Evolutionary conservation across 2,329 filamentous ascomycete genomes (phyloP), one percentile per base, ranked within the genome.

Genomic region (Claviceps sp.): DNA sequence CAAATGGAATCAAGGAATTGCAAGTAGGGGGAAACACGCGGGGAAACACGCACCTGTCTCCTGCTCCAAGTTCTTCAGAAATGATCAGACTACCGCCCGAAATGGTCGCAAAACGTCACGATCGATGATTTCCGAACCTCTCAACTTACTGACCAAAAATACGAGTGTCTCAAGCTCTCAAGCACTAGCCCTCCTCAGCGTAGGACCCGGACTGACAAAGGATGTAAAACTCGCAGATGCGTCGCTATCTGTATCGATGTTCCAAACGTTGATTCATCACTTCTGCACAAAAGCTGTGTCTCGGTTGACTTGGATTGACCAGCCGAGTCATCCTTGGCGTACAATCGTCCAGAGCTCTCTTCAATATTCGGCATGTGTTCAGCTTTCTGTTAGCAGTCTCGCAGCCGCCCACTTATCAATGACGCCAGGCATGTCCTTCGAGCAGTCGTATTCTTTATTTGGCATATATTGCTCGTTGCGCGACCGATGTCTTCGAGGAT

Each of bases 1-100:
- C 8, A 55, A 47, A 54, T 60, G 58, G 58, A 38, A 56, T 26
- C 57, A 59, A 40, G 57, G 58, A n/a, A 53, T 60, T 11, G 58
- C 58, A 1, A 60, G 58, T 44, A 53, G 58, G 20, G 56, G 58
- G 2, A 55, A 47, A 43, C 45, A 58, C 24, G 52, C 58, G 1
- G 58, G 58, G 4, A 58, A 53, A 18, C 44, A 47, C 1, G 22
- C 47, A 14, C 58, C 58, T 0, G 54, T 54, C 2, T 9, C 50
- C 26, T 38, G 22, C 18, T 6, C 26, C 20, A 51, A 40, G 5
- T 20, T n/a, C 14, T n/a, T 24, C 2, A 20, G 16, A 4, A 16
- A 9, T 14, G 26, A 49, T 22, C 3, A 3, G n/a, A 22, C 24
- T n/a, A 24, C 42, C 20, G 26, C 37, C 8, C 26, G 42, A 24